Base-by-base conservation (phyloP, 2,329 filamentous ascomycete genomes). In the Trichoderma sp. region DNA sequence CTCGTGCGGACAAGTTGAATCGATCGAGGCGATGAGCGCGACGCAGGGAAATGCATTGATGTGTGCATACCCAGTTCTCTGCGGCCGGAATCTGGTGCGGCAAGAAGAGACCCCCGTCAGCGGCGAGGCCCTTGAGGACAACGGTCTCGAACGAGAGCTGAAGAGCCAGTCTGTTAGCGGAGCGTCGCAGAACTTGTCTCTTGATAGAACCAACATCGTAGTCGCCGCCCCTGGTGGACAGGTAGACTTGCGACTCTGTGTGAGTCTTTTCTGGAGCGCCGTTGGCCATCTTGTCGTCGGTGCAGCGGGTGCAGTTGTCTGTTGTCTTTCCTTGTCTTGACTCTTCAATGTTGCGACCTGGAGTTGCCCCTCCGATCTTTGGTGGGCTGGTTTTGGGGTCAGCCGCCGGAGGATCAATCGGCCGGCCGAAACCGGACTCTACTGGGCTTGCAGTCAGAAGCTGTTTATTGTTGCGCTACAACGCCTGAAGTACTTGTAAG, bases 111-210 rank as follows among this genome's bases (percentile, higher is more conserved):
- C 93, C 93, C 65, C 92, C 92, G 73, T 97, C 93, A 50, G 86
- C 83, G 65, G 92, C 93, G 66, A 97, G 88, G 51, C 93, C 93
- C 78, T 96, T 96, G 69, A 97, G 83, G 45, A 97, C 92, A 52
- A 93, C 93, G 60, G 93, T 88, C 78, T 97, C 93, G 76, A 97
- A 97, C 60, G 92, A 93, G 71, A 96, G 84, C 90, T 93, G 6
- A 7, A 70, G 39, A 28, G n/a, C 0, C 34, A 4, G 21, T 58
- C 21, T 4, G 21, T 58, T 21, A 58, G 45, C 15, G 39, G 7
- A n/a, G 7, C 6, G 45, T 6, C 19, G 24, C 17, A n/a, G 34
- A 34, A 9, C n/a, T 51, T 17, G 34, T 10, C n/a, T 24, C 3
- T 1, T 2, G 28, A 24, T 6, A n/a, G n/a, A 7, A 30, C 67